These are phyloP conservation scores for Heliamphora pulchella DNA, from an alignment of 179 eudicot genomes.

Conservation along the genomic window DNA sequence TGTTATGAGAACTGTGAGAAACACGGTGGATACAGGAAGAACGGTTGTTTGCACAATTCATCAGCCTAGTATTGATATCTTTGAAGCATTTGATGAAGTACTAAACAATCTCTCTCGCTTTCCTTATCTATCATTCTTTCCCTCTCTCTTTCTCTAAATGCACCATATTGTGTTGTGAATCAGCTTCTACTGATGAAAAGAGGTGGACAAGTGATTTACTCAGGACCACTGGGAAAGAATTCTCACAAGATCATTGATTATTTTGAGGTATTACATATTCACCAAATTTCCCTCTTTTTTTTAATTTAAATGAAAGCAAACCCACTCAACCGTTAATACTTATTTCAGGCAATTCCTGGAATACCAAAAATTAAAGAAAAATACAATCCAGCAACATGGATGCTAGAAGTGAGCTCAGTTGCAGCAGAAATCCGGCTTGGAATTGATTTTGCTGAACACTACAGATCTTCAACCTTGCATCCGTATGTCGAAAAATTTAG, in stretches of 20 bases:
- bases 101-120: conserved; percentile 28
- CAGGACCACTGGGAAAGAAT: conserved; percentile 79
- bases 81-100: conserved; percentile 98
- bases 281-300: not conserved
- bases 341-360: conserved; percentile 55
- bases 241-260: conserved; percentile 75
- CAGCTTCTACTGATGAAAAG: conserved; percentile 83
- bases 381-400: conserved; percentile 97
- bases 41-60: conserved; percentile 98
- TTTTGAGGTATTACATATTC: conserved; percentile 52
- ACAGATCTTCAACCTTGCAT: conserved; percentile 59
- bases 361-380: conserved; percentile 68
- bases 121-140: not conserved
- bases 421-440: conserved; percentile 71
- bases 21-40: conserved; percentile 92
- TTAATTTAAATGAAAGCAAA: not conserved
- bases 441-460: conserved; percentile 70
- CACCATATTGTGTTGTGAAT: conserved; percentile 1
- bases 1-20: conserved; percentile 94
- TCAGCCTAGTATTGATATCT: conserved; percentile 94
- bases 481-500: conserved; percentile 48
- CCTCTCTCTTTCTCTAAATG: not conserved
- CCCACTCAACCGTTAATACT: not conserved
- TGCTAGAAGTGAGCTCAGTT: conserved; percentile 83
- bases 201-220: conserved; percentile 92